A percentile compares a stretch with the other conserved stretches of the same genome.
Evolutionary conservation across 768 basidiomycete species (phyloP).

Genomic region (Coprinellus micaceus): DNA sequence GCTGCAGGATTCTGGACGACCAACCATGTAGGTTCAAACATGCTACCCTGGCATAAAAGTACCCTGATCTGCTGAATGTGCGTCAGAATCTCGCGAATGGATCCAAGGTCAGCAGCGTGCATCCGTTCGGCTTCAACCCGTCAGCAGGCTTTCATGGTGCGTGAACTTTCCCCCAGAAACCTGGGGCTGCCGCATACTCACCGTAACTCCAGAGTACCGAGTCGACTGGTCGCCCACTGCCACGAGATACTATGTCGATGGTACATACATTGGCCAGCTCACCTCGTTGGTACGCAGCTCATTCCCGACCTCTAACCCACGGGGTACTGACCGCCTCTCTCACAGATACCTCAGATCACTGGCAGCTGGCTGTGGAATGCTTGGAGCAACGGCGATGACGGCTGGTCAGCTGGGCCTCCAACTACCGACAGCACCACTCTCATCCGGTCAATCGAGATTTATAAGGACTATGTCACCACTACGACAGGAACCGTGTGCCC

Average conservation of each 20-base stretch:
- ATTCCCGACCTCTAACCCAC: too few species aligned
- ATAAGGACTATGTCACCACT: conserved; percentile 28
- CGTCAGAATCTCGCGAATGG: conserved; percentile 21
- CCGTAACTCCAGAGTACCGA: conserved; percentile 21
- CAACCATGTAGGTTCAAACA: conserved; percentile 23
- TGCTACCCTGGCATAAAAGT: neutral
- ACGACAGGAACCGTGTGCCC: conserved; percentile 18
- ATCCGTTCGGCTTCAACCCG: conserved; percentile 33
- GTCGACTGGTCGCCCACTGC: too few species aligned
- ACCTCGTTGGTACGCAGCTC: too few species aligned
- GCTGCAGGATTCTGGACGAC: conserved; percentile 36
- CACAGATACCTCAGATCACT: conserved; percentile 27
- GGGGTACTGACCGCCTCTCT: too few species aligned
- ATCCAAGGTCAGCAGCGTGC: conserved; percentile 13
- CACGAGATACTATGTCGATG: too few species aligned
- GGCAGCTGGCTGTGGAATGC: conserved; percentile 34
- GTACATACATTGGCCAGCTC: too few species aligned
- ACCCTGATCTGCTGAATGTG: too few species aligned
- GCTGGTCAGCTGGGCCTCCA: conserved; percentile 36
- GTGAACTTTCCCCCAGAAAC: neutral
- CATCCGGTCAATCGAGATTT: conserved; percentile 33
- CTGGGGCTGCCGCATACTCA: too few species aligned
- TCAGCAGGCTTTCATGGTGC: conserved; percentile 31
- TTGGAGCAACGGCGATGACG: conserved; percentile 32
- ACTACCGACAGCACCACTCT: conserved; percentile 31